Conservation (phyloP, 805 yeast genomes). For the Saturnispora dispora region DNA sequence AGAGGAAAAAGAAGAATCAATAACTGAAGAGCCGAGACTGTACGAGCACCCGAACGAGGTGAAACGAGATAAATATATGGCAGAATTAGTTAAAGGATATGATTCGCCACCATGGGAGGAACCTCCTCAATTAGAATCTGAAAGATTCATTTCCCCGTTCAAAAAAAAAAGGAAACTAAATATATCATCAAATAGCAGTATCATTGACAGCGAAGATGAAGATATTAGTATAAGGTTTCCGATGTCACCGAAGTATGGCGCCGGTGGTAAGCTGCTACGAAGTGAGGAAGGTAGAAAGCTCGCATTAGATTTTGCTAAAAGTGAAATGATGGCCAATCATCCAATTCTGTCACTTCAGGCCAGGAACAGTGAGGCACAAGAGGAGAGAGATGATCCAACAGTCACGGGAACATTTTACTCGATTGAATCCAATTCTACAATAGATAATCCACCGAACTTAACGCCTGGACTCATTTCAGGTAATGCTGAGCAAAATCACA, state of each 20-base stretch:
- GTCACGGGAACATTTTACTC: constrained; percentile 7
- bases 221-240: constrained; percentile 32
- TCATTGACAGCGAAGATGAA: constrained; percentile 8
- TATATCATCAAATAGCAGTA: neutral
- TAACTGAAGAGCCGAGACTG: neutral
- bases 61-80: constrained; percentile 8
- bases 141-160: constrained; percentile 11
- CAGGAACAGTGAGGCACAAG: neutral
- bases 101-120: constrained; percentile 29
- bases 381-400: neutral
- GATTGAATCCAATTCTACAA: constrained; percentile 7
- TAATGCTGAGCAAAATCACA: neutral
- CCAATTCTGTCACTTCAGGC: constrained; percentile 18
- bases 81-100: constrained; percentile 16
- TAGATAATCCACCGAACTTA: constrained; percentile 11
- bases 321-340: constrained; percentile 19
- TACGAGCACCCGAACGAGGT: constrained; percentile 1
- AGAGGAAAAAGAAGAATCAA: neutral
- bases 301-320: constrained; percentile 22
- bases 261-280: constrained; percentile 28
- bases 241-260: constrained; percentile 37
- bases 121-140: constrained; percentile 24
- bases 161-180: constrained; percentile 1
- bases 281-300: constrained; percentile 21
- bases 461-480: constrained; percentile 1